phyloP scores from a whole-genome alignment of 768 basidiomycete genomes.

The Galerina sulciceps region DNA sequence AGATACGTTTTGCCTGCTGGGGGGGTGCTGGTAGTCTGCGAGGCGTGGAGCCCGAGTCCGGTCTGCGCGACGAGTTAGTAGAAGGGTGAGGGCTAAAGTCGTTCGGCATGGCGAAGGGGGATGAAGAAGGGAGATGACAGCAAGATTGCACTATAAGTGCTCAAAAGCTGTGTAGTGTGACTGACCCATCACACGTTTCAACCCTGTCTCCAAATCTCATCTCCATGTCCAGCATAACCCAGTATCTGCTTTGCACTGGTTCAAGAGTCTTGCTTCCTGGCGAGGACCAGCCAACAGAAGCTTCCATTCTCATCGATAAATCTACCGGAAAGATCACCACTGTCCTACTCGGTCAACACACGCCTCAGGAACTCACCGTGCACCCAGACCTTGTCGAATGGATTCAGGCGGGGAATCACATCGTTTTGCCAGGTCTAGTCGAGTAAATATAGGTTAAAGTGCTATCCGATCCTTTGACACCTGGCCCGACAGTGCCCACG shows the following conservation, averaged over 20 bases:
- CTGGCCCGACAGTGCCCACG: constrained; percentile 66
- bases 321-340: constrained; percentile 62
- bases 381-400: constrained; percentile 36
- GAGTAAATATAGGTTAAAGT: constrained; percentile 57
- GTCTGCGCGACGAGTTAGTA: not conserved
- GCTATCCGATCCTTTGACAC: constrained; percentile 4
- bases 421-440: constrained; percentile 78
- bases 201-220: not conserved
- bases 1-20: constrained; percentile 29
- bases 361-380: constrained; percentile 32
- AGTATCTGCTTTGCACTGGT: constrained; percentile 49
- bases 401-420: constrained; percentile 61
- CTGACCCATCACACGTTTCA: too few relatives aligned
- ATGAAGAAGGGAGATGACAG: not conserved
- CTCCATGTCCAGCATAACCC: constrained; percentile 18
- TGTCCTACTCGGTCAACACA: constrained; percentile 41
- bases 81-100: constrained; percentile 1
- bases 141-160: too few relatives aligned
- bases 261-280: constrained; percentile 63
- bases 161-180: too few relatives aligned
- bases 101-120: not conserved
- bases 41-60: constrained; percentile 15
- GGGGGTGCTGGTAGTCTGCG: constrained; percentile 25
- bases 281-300: constrained; percentile 51
- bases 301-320: constrained; percentile 66